Evolutionary conservation across 129 eudicot genomes (phyloP), one percentile per base, ranked within the genome.

Genomic region (carrot (Daucus carota)): DNA sequence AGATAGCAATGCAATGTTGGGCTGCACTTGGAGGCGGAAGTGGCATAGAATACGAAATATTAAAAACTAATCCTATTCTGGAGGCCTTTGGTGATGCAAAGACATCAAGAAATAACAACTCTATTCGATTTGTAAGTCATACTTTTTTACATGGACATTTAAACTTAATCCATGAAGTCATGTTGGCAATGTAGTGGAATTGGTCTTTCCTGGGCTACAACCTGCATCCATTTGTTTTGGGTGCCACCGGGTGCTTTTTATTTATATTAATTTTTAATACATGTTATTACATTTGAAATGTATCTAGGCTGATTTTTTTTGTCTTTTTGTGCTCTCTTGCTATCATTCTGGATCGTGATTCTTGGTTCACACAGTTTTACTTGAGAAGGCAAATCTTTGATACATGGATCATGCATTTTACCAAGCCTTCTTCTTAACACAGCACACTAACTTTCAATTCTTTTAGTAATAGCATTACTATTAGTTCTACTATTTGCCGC

Each of bases 21-120:
- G 99, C 99, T 83, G 93, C 97, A 65, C 93, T 94, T 75, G 99
- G 99, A 80, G 98, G 98, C 62, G 98, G 96, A 50, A 90, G 97
- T 85, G 99, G 99, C 74, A 91, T 94, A 78, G 98, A 91, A 83
- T 87, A 87, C 75, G 97, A 94, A 54, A 88, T 94, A 81, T 73
- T 94, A 79, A 86, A 91, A 86, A 94, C 96, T 73, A 94, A 88
- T 87, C 97, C 96, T 18, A 91, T 91, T 78, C 70, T 94, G 82
- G 99, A 94, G 77, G 93, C 99, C 80, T 94, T 94, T 88, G 99
- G 99, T 76, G 91, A 94, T 82, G 99, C 97, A 76, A 94, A 89
- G 87, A 94, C 99, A 65, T 82, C 85, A 36, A 89, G 96, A 80
- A 94, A 94, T 83, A 85, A 91, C 85, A 94, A 94, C 82, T 89